Conservation (phyloP, 805 yeast species). For the Saccharomyces eubayanus region DNA sequence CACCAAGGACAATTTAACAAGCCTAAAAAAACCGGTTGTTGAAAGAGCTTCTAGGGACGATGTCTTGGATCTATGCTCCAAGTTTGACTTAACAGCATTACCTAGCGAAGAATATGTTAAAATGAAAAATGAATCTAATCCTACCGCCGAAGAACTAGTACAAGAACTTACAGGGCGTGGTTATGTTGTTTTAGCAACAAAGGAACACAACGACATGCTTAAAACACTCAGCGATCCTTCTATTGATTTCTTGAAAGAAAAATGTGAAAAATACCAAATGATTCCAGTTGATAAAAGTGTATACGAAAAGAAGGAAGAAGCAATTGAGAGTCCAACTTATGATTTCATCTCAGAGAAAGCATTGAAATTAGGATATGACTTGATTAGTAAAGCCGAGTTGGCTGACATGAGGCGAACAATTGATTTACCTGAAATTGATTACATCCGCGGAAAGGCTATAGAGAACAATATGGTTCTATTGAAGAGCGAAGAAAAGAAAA, state of each 20-base stretch:
- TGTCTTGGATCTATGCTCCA: constrained; percentile 11
- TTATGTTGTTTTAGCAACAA: constrained; percentile 8
- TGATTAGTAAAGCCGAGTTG: constrained; percentile 7
- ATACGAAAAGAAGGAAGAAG: neutral
- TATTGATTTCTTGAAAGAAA: constrained; percentile 1
- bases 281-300: constrained; percentile 4
- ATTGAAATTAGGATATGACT: constrained; percentile 12
- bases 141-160: constrained; percentile 11
- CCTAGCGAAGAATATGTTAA: constrained; percentile 10
- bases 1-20: constrained; percentile 4
- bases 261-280: neutral
- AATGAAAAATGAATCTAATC: constrained; percentile 7
- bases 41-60: constrained; percentile 9
- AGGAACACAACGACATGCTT: neutral
- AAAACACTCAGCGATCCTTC: neutral
- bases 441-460: constrained; percentile 8
- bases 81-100: constrained; percentile 9
- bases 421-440: constrained; percentile 6
- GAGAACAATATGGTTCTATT: neutral
- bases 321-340: constrained; percentile 19
- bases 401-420: constrained; percentile 3
- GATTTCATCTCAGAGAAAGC: constrained; percentile 33
- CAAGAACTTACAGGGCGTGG: constrained; percentile 5
- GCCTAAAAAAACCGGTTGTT: constrained; percentile 2
- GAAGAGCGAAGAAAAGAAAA: neutral